phyloP scores from a whole-genome alignment of 208 protist genomes.

The Acanthamoeba royreba region DNA sequence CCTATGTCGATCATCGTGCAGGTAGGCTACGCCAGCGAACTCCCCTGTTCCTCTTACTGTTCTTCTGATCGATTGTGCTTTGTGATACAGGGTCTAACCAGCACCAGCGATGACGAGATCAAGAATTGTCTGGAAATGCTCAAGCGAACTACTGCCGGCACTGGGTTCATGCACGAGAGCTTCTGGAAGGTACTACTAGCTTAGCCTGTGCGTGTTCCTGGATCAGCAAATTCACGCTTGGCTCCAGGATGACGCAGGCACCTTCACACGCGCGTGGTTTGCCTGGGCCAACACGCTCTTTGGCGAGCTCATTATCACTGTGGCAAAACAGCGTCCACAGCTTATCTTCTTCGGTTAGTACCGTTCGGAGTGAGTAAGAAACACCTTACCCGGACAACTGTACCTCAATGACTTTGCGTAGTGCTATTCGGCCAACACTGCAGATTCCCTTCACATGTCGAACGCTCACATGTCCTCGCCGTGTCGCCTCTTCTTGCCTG shows the following conservation, averaged over 20 bases:
- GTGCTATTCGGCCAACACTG: no score
- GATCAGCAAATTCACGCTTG: no score
- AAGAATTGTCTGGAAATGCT: neutral
- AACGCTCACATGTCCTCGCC: no score
- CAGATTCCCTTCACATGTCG: no score
- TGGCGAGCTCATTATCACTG: constrained; percentile 29
- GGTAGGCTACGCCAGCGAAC: neutral
- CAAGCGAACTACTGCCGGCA: neutral
- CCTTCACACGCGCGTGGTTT: constrained; percentile 61
- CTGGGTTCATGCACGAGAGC: constrained; percentile 62
- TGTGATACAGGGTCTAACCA: neutral
- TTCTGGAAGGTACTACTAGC: constrained; percentile 60
- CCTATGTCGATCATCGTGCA: constrained; percentile 66
- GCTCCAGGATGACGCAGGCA: constrained; percentile 29
- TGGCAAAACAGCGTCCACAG: neutral
- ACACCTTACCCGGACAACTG: neutral
- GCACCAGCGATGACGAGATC: constrained; percentile 51
- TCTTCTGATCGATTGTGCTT: neutral
- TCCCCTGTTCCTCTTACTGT: neutral
- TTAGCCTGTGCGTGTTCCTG: neutral
- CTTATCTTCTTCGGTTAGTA: neutral
- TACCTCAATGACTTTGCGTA: no score
- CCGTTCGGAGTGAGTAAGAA: neutral
- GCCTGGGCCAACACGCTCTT: constrained; percentile 65
- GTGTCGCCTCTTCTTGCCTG: no score